Evolutionary conservation across 805 yeast genomes (phyloP).

Genomic region (Clavispora phyllophila): DNA sequence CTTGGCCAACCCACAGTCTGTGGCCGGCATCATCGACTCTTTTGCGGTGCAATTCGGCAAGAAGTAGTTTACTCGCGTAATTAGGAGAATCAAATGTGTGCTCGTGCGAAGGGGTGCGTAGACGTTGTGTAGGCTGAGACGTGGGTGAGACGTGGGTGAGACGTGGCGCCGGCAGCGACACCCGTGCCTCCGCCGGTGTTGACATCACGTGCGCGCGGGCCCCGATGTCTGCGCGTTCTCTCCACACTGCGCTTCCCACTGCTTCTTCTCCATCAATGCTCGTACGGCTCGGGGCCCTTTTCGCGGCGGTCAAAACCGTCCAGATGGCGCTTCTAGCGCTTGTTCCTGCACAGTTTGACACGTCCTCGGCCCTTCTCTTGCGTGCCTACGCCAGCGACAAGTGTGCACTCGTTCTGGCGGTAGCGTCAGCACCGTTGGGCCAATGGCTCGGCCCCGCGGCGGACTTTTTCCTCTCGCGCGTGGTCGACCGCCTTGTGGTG

Average conservation of each 20-base stretch:
- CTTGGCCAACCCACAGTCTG: conserved; percentile 71
- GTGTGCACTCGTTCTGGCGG: conserved; percentile 4
- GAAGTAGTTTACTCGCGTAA: conserved; percentile 20
- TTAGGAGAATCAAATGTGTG: not conserved
- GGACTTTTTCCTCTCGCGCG: conserved; percentile 4
- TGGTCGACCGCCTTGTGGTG: conserved; percentile 51
- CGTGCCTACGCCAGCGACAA: conserved; percentile 12
- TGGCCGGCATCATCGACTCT: conserved; percentile 53
- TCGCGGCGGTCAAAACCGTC: conserved; percentile 27
- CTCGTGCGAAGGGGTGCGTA: not conserved
- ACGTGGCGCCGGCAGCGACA: no score
- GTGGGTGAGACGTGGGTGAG: no score
- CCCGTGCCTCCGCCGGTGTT: no score
- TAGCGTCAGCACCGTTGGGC: conserved; percentile 3
- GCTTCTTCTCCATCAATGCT: not conserved
- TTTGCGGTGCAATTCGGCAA: conserved; percentile 37
- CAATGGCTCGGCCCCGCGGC: not conserved
- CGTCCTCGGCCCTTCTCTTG: conserved; percentile 39
- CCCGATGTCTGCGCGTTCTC: no score
- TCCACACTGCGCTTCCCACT: no score
- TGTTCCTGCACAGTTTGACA: conserved; percentile 46
- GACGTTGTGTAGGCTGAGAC: no score
- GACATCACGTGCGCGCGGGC: conserved; percentile 1
- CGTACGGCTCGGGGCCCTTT: conserved; percentile 13
- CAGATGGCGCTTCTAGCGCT: conserved; percentile 35